Conservation (phyloP, 371 early-diverging fungal species). For the Rhizopus arrhizus region DNA sequence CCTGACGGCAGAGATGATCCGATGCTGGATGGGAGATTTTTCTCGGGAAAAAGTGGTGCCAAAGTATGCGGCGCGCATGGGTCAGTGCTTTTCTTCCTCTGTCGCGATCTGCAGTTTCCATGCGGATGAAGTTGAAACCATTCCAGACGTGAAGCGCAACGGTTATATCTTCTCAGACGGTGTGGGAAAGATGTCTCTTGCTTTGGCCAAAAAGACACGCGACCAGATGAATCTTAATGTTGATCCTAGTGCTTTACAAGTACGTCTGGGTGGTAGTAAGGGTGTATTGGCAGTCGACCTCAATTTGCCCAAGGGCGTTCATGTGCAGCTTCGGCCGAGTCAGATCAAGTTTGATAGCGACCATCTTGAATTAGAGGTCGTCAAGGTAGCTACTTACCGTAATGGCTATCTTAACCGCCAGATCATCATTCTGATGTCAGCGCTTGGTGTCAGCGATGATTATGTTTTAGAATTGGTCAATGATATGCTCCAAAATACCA, state of each 20-base stretch:
- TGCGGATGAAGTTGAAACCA: slow-evolving; percentile 38
- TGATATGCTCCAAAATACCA: slow-evolving; percentile 46
- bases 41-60: slow-evolving; percentile 67
- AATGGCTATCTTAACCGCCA: slow-evolving; percentile 76
- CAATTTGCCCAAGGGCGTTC: slow-evolving; percentile 31
- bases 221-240: slow-evolving; percentile 48
- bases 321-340: slow-evolving; percentile 64
- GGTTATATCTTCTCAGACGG: slow-evolving; percentile 81
- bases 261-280: slow-evolving; percentile 84
- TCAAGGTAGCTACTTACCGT: slow-evolving; percentile 54
- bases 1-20: slow-evolving; percentile 59
- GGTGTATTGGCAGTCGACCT: slow-evolving; percentile 63
- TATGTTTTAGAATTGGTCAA: slow-evolving; percentile 56
- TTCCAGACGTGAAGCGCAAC: slow-evolving; percentile 61
- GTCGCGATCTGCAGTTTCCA: slow-evolving; percentile 46
- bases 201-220: slow-evolving; percentile 59
- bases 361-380: slow-evolving; percentile 66
- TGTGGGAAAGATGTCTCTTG: slow-evolving; percentile 68
- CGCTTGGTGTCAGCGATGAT: slow-evolving; percentile 63
- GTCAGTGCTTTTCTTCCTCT: slow-evolving; percentile 77
- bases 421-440: slow-evolving; percentile 66
- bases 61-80: slow-evolving; percentile 75
- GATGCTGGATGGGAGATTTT: slow-evolving; percentile 77
- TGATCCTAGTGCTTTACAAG: slow-evolving; percentile 77
- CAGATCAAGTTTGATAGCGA: slow-evolving; percentile 70